Percentiles rank a stretch among this genome's conserved stretches.
Conservation (phyloP, 371 early-diverging fungal genomes). For the Circinella umbellata region DNA sequence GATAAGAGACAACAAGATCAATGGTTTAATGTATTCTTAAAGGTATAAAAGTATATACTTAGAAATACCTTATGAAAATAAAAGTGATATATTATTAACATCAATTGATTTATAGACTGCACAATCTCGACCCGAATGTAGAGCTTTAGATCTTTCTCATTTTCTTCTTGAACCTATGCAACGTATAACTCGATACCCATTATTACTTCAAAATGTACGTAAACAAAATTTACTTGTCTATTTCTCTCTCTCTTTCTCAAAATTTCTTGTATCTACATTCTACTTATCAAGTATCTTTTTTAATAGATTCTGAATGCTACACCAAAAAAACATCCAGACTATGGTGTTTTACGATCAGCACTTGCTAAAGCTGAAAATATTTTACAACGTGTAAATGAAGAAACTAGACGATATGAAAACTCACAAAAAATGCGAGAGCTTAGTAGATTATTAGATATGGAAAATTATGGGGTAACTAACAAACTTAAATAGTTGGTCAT, state of each 20-base stretch:
- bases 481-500: no score
- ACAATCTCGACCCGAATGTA: conserved; percentile 74
- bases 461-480: conserved; percentile 57
- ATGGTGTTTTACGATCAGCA: conserved; percentile 72
- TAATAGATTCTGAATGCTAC: conserved; percentile 83
- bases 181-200: conserved; percentile 91
- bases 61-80: no score
- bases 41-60: conserved; percentile 37
- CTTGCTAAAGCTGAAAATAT: conserved; percentile 71
- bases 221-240: no score
- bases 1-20: conserved; percentile 60
- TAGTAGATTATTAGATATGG: conserved; percentile 70
- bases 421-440: conserved; percentile 75
- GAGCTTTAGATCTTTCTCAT: conserved; percentile 81
- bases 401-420: conserved; percentile 78
- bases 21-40: conserved; percentile 64
- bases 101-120: conserved; percentile 37
- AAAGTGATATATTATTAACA: not conserved
- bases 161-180: conserved; percentile 93
- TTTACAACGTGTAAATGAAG: conserved; percentile 79
- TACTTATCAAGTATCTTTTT: not conserved
- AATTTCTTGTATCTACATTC: not conserved
- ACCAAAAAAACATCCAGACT: conserved; percentile 77
- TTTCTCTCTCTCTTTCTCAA: no score
- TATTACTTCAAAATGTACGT: conserved; percentile 80